These are phyloP conservation scores for Conoideocrella luteorostrata DNA, from an alignment of 2,329 filamentous ascomycete species.

Conservation along the genomic window DNA sequence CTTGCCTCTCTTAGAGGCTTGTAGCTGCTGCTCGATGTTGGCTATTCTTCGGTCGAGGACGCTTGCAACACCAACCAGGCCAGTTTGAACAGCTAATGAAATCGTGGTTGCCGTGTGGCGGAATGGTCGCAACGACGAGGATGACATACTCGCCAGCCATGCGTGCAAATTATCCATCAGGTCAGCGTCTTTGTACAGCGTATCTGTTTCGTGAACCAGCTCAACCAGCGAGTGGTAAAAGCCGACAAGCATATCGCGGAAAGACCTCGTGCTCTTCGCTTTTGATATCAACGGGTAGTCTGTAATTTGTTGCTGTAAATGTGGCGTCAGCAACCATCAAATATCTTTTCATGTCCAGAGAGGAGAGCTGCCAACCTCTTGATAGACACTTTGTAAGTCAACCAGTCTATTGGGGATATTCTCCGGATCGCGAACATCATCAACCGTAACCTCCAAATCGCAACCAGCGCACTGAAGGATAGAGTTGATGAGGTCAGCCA, in stretches of 20 bases:
- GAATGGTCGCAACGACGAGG: constrained; percentile 79
- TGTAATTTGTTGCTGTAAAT: constrained; percentile 61
- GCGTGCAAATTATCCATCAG: constrained; percentile 83
- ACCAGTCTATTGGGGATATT: constrained; percentile 70
- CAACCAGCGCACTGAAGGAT: constrained; percentile 71
- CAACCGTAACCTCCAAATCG: constrained; percentile 66
- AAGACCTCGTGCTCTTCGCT: constrained; percentile 67
- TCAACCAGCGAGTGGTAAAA: constrained; percentile 76
- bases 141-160: constrained; percentile 89
- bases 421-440: constrained; percentile 86
- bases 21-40: constrained; percentile 70
- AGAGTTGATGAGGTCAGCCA: constrained; percentile 61
- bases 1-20: constrained; percentile 64
- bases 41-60: constrained; percentile 66
- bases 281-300: constrained; percentile 90
- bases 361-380: constrained; percentile 51
- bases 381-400: constrained; percentile 84
- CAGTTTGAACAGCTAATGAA: constrained; percentile 70
- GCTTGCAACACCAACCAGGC: constrained; percentile 67
- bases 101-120: constrained; percentile 89
- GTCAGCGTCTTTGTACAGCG: constrained; percentile 69
- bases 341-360: too few relatives aligned
- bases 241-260: constrained; percentile 67
- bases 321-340: constrained; percentile 20
- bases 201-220: constrained; percentile 72